A percentile compares a stretch with the other conserved stretches of the same genome.
Conservation (phyloP, 116 monocot species). For the Papilionanthe hybrid region DNA sequence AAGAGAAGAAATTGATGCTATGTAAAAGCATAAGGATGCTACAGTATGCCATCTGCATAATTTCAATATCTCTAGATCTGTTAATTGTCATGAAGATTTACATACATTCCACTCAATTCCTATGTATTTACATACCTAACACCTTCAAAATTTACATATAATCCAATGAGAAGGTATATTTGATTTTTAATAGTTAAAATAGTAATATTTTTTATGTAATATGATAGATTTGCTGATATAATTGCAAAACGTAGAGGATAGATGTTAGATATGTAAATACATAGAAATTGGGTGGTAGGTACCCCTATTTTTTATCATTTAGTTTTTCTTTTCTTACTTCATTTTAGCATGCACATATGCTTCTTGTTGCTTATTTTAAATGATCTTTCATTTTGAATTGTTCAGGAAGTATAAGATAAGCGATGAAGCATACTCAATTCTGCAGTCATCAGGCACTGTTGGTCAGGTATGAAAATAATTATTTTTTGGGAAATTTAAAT, state of each 20-base stretch:
- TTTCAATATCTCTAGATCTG: not conserved
- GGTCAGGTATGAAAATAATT: slow-evolving; percentile 58
- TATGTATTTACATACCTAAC: too few species aligned
- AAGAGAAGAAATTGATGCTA: slow-evolving; percentile 50
- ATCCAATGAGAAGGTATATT: too few species aligned
- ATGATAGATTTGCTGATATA: too few species aligned
- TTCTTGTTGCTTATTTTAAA: not conserved
- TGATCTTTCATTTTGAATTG: not conserved
- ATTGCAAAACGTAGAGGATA: too few species aligned
- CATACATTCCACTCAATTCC: too few species aligned
- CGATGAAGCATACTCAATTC: slow-evolving; percentile 57
- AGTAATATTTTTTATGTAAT: too few species aligned
- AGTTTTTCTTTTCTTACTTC: not conserved
- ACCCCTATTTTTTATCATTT: not conserved
- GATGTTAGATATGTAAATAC: too few species aligned
- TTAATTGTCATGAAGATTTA: not conserved
- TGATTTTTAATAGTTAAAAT: too few species aligned
- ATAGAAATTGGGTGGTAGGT: too few species aligned
- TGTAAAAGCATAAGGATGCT: slow-evolving; percentile 54
- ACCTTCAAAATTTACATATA: too few species aligned
- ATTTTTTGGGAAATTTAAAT: too few species aligned
- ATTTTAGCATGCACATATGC: not conserved
- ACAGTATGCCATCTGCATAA: slow-evolving; percentile 35
- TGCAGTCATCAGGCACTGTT: slow-evolving; percentile 79
- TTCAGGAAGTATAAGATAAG: slow-evolving; percentile 67